A percentile compares a stretch with the other conserved stretches of the same genome.
Evolutionary conservation across 345 rosid genomes (phyloP).

Genomic region (Hevea brasiliensis): DNA sequence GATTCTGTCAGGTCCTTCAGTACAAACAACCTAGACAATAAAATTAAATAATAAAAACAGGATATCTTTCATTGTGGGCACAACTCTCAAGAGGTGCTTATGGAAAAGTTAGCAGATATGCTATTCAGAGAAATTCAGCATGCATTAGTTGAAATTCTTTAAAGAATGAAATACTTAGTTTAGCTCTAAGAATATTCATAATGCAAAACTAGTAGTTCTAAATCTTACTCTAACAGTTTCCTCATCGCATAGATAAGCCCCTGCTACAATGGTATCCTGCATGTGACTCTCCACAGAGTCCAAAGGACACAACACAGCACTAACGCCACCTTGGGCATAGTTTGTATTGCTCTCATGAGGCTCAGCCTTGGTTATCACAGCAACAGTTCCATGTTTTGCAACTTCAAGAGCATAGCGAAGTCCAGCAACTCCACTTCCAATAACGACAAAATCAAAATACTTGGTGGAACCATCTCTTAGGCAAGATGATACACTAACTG

Average conservation of each 20-base stretch:
- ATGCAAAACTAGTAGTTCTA: slow-evolving; percentile 5
- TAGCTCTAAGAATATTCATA: not conserved
- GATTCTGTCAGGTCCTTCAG: slow-evolving; percentile 95
- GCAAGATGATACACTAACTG: slow-evolving; percentile 31
- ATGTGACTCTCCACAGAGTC: slow-evolving; percentile 99
- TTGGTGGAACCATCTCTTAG: slow-evolving; percentile 55
- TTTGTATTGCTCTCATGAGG: slow-evolving; percentile 97
- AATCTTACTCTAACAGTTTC: slow-evolving; percentile 87
- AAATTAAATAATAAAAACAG: slow-evolving; percentile 4
- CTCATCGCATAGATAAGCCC: slow-evolving; percentile 92
- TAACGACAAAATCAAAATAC: slow-evolving; percentile 81
- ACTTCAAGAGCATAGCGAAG: slow-evolving; percentile 93
- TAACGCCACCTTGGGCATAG: slow-evolving; percentile 98
- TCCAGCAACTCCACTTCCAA: slow-evolving; percentile 98
- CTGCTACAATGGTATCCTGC: slow-evolving; percentile 94
- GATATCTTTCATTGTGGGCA: not conserved
- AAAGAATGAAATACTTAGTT: not conserved
- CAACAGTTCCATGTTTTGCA: slow-evolving; percentile 87
- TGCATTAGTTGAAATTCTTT: not conserved
- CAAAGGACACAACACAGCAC: slow-evolving; percentile 86
- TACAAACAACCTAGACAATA: slow-evolving; percentile 74
- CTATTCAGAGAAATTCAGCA: slow-evolving; percentile 9
- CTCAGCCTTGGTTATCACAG: slow-evolving; percentile 91
- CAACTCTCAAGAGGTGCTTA: not conserved
- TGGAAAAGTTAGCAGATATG: not conserved